Evolutionary conservation across 305 asterid genomes (phyloP).

Genomic region (Solanum hybrid): DNA sequence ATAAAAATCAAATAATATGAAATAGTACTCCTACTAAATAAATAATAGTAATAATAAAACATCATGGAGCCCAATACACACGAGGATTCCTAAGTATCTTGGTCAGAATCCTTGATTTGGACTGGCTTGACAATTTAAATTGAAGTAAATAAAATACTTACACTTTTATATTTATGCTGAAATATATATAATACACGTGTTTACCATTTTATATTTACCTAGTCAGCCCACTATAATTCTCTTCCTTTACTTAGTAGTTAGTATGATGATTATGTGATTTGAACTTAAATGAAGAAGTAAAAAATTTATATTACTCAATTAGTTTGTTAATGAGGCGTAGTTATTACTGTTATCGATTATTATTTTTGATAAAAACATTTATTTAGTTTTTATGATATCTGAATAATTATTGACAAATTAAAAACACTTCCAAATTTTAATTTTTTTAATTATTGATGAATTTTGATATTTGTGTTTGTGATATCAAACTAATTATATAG

Average conservation of each 20-base stretch:
- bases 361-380: too few species aligned
- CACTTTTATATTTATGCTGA: background rate
- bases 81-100: background rate
- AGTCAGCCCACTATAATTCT: background rate
- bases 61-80: background rate
- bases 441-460: background rate
- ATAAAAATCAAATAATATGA: background rate
- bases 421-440: background rate
- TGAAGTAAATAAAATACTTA: background rate
- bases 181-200: background rate
- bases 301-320: background rate
- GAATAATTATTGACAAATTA: background rate
- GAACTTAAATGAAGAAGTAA: background rate
- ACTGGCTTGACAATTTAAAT: background rate
- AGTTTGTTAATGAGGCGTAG: background rate
- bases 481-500: background rate
- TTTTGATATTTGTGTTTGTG: background rate
- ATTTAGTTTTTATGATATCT: background rate
- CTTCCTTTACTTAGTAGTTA: background rate
- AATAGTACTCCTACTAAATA: background rate
- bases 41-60: background rate
- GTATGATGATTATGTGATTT: background rate
- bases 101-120: background rate
- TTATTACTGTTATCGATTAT: too few species aligned
- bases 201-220: background rate